Percentiles rank a stretch among this genome's conserved stretches.
Conservation (phyloP, 129 eudicot species). For the Flaveria linearis region DNA sequence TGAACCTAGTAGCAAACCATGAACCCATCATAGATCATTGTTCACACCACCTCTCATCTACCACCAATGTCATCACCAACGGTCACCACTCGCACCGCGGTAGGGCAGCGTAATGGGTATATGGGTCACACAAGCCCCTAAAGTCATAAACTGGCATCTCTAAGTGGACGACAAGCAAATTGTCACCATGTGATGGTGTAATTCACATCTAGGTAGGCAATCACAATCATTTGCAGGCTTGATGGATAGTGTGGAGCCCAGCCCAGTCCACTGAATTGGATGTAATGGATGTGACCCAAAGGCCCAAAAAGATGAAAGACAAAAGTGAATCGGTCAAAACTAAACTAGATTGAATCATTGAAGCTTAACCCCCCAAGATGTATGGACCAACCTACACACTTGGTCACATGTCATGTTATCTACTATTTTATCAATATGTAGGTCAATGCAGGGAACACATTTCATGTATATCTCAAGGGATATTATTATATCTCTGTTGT, state of each 20-base stretch:
- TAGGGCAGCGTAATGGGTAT: too few relatives aligned
- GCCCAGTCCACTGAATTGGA: background rate
- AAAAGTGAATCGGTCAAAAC: conserved; percentile 9
- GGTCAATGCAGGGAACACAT: background rate
- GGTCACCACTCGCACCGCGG: too few relatives aligned
- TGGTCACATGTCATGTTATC: conserved; percentile 7
- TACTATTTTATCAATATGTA: background rate
- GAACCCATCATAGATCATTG: too few relatives aligned
- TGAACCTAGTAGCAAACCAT: too few relatives aligned
- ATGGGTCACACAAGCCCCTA: background rate
- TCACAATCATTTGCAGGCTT: conserved; percentile 12
- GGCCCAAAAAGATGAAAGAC: conserved; percentile 5
- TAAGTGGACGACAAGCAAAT: background rate
- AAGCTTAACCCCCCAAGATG: background rate
- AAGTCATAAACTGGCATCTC: background rate
- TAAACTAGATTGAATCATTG: background rate
- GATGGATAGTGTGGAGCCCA: background rate
- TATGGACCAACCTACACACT: conserved; percentile 12
- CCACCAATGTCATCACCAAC: too few relatives aligned
- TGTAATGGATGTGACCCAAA: background rate
- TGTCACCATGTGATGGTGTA: background rate
- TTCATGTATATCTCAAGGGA: background rate
- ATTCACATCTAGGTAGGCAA: background rate
- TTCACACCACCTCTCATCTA: too few relatives aligned
- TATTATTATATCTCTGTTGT: background rate